These are phyloP conservation scores for Schizophyllum amplum DNA, from an alignment of 1,284 basidiomycete species.

Conservation along the genomic window DNA sequence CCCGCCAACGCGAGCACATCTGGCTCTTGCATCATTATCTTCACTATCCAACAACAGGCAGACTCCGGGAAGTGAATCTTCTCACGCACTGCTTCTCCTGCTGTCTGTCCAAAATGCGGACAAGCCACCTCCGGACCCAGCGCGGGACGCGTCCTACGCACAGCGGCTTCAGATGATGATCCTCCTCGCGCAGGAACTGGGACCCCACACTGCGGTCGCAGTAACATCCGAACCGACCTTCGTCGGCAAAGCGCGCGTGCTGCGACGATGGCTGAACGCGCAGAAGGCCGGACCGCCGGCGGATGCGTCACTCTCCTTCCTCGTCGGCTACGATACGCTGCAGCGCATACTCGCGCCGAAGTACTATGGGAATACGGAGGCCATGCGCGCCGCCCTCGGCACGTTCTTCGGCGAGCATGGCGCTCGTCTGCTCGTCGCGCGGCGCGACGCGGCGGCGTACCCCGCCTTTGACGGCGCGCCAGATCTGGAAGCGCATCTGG, in stretches of 20 bases:
- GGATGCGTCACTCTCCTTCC: conserved; percentile 44
- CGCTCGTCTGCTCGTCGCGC: conserved; percentile 67
- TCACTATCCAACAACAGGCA: conserved; percentile 19
- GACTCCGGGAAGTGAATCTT: conserved; percentile 9
- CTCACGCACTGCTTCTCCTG: conserved; percentile 48
- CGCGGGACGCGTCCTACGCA: conserved; percentile 55
- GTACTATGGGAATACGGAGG: conserved; percentile 53
- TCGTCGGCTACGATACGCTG: conserved; percentile 86
- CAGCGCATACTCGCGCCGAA: conserved; percentile 74
- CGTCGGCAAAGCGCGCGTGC: conserved; percentile 68
- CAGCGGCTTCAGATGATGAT: conserved; percentile 84
- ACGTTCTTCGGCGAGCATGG: conserved; percentile 60
- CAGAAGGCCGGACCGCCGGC: not conserved
- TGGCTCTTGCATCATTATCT: conserved; percentile 57
- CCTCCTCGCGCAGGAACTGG: conserved; percentile 36
- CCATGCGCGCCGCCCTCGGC: conserved; percentile 51
- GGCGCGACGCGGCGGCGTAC: conserved; percentile 29
- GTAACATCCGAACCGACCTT: conserved; percentile 87
- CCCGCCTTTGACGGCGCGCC: conserved; percentile 16
- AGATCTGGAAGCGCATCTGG: conserved; percentile 37
- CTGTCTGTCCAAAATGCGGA: conserved; percentile 88
- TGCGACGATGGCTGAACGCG: conserved; percentile 42
- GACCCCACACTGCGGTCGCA: conserved; percentile 53
- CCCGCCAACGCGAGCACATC: conserved; percentile 85
- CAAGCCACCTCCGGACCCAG: conserved; percentile 33